These are phyloP conservation scores for Gossypium arboreum DNA, from an alignment of 345 rosid genomes.

Conservation along the genomic window DNA sequence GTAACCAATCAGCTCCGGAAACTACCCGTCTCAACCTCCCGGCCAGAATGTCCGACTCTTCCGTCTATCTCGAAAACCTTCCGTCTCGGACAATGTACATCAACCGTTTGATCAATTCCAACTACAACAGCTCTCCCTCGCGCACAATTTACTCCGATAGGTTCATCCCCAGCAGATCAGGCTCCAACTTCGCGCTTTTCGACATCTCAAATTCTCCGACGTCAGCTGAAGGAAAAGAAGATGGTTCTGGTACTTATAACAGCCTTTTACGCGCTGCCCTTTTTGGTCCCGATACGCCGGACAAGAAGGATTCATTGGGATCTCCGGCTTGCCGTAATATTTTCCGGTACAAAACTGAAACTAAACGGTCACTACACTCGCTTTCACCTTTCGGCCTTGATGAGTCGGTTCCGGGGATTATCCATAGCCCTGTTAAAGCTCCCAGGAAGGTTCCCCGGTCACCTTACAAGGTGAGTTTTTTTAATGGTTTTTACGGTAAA, in stretches of 20 bases:
- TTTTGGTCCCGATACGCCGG: conserved; percentile 85
- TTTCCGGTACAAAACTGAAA: conserved; percentile 83
- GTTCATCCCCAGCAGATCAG: conserved; percentile 94
- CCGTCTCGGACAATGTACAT: conserved; percentile 43
- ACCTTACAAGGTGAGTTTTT: conserved; percentile 67
- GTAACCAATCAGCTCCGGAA: conserved; percentile 10
- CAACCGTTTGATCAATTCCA: conserved; percentile 66
- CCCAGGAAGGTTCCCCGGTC: conserved; percentile 86
- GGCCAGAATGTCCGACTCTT: conserved; percentile 42
- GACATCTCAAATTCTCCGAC: conserved; percentile 39
- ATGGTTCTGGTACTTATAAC: conserved; percentile 58
- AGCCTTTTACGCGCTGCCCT: conserved; percentile 60
- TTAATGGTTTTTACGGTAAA: background rate
- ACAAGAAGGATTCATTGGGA: conserved; percentile 44
- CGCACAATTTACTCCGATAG: conserved; percentile 83
- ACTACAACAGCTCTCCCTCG: conserved; percentile 64
- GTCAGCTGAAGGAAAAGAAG: conserved; percentile 66
- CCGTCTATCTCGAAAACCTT: conserved; percentile 37
- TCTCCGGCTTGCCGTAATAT: conserved; percentile 52
- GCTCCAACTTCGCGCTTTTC: conserved; percentile 85
- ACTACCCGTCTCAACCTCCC: conserved; percentile 53
- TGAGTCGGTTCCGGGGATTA: conserved; percentile 53
- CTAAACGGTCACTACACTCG: conserved; percentile 60
- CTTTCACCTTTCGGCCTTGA: conserved; percentile 69
- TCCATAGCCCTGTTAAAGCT: conserved; percentile 61